Evolutionary conservation across 1,284 basidiomycete genomes (phyloP), one percentile per base, ranked within the genome.

Genomic region (Ustilago bromivora): DNA sequence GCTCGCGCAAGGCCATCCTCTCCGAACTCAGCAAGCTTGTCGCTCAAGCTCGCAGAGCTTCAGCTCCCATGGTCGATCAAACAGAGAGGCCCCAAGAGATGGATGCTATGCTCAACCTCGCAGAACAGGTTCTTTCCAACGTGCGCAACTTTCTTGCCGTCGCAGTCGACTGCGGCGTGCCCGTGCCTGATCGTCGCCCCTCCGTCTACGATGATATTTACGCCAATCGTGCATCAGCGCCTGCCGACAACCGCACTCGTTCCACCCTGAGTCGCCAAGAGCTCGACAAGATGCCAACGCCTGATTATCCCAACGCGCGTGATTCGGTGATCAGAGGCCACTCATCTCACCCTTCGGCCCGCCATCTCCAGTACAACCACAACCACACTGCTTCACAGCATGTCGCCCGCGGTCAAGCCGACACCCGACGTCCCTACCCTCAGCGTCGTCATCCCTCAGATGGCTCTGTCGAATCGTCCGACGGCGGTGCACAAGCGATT

Each of bases 21-120:
- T 91, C 92, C 0, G 91, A 93, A 66, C 89, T 99, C 36, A 93
- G 93, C 7, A 90, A 91, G 17, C 89, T 99, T 46, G 96, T 98
- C 8, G 90, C 92, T 0, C 92, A 95, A 82, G 92, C 95, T 9
- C 92, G 93, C 81, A 90, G 89, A 71, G 92, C 93, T 0, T 93
- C 79, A 0, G 79, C 77, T 15, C 78, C 74, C 54, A 79, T 71
- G 56, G 57, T 71, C 23, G 78, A 81, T 60, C 70, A 79, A n/a
- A 66, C 77, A 40, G 36, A 64, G 10, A 69, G 79, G 51, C 90
- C 87, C 2, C 66, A 76, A 32, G 82, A 82, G 51, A 79, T 80
- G 74, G 82, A 87, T 28, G 76, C 82, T 12, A 88, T 89, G 83
- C 85, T 88, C 0, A 75, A 80, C 2, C 81, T 88, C 8, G 88